A percentile compares a stretch with the other conserved stretches of the same genome.
phyloP scores from a whole-genome alignment of 306 rosid genomes.

The Clitoria ternatea region DNA sequence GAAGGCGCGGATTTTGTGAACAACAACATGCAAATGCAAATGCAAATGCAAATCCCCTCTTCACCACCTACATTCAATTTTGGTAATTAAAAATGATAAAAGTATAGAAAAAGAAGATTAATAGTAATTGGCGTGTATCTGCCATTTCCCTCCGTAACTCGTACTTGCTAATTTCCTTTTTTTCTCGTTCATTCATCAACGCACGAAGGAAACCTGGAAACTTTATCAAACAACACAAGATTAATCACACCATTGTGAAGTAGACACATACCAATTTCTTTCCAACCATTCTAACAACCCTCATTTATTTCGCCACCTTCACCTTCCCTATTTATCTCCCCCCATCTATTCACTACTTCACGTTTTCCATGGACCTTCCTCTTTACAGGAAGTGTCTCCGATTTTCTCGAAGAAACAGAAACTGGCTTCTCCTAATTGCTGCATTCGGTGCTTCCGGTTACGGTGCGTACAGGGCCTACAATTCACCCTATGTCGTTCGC shows the following conservation, averaged over 20 bases:
- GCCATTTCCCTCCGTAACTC: too few relatives aligned
- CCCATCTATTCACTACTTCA: not conserved
- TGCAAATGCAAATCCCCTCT: too few relatives aligned
- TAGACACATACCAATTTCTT: not conserved
- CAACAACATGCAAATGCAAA: too few relatives aligned
- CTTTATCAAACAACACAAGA: too few relatives aligned
- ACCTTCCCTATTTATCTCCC: not conserved
- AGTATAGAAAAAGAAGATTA: too few relatives aligned
- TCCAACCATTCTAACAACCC: not conserved
- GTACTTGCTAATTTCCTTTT: not conserved
- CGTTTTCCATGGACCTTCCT: constrained; percentile 50
- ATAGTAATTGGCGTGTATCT: too few relatives aligned
- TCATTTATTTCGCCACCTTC: not conserved
- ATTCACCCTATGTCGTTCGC: constrained; percentile 51
- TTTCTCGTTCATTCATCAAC: too few relatives aligned
- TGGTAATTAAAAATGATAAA: too few relatives aligned
- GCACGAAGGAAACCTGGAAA: not conserved
- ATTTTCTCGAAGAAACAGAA: constrained; percentile 43
- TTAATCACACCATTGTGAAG: too few relatives aligned
- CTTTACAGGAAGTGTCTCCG: constrained; percentile 39
- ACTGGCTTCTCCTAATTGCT: constrained; percentile 53
- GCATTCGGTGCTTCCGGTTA: constrained; percentile 65
- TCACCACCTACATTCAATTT: too few relatives aligned
- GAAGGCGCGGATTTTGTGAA: too few relatives aligned
- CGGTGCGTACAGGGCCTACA: constrained; percentile 61